Percentiles rank a stretch among this genome's conserved stretches.
These are phyloP conservation scores for rapeseed (Brassica napus) DNA, from an alignment of 345 rosid species.

Conservation along the genomic window DNA sequence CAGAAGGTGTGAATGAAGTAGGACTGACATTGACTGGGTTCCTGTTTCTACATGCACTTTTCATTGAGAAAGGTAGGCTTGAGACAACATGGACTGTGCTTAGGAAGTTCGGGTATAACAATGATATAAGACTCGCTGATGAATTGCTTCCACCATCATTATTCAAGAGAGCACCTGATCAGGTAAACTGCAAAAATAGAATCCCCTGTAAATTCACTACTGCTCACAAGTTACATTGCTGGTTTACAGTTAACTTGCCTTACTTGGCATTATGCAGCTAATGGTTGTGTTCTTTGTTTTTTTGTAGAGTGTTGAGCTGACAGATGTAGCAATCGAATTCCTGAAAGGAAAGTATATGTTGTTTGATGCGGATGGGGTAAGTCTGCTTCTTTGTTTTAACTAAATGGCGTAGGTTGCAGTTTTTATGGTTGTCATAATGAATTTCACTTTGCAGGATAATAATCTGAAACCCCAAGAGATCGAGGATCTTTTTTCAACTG, in stretches of 20 bases:
- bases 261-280: neutral
- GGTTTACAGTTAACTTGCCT: neutral
- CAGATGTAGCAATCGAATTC: neutral
- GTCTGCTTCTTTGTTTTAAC: neutral
- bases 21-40: neutral
- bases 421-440: neutral
- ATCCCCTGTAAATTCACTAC: neutral
- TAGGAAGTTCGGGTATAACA: neutral
- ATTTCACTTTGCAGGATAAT: neutral
- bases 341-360: neutral
- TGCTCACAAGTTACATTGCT: neutral
- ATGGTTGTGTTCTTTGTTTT: neutral
- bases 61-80: neutral
- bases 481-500: neutral
- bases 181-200: neutral
- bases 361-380: neutral
- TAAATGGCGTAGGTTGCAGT: neutral
- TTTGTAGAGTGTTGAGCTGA: neutral
- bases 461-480: neutral
- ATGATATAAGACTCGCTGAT: neutral
- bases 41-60: slow-evolving; percentile 2
- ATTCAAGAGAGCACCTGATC: neutral
- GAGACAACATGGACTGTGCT: neutral
- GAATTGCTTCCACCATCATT: neutral
- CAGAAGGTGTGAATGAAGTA: neutral